Evolutionary conservation across 1,139 yeast genomes (phyloP).

Genomic region (Yamadazyma epiphylla): DNA sequence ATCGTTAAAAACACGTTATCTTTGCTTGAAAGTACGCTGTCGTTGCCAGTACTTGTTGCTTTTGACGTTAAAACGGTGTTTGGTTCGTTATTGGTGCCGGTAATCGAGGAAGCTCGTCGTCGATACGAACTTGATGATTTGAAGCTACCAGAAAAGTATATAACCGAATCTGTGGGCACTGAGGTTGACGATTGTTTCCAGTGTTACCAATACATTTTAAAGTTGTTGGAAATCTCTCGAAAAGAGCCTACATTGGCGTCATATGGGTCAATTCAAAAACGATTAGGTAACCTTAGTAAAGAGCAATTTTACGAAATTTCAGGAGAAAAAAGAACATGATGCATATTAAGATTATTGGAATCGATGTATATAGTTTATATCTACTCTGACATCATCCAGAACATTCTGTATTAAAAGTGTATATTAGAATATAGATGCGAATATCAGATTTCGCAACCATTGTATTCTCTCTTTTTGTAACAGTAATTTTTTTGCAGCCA

Average conservation of each 20-base stretch:
- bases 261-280: conserved; percentile 25
- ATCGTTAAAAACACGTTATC: conserved; percentile 32
- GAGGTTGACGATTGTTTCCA: conserved; percentile 20
- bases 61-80: conserved; percentile 33
- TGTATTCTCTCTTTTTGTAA: not conserved
- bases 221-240: conserved; percentile 22
- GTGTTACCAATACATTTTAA: conserved; percentile 32
- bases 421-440: too few relatives aligned
- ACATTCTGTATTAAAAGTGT: too few relatives aligned
- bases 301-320: too few relatives aligned
- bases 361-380: too few relatives aligned
- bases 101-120: conserved; percentile 26
- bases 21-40: conserved; percentile 37
- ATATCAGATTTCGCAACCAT: too few relatives aligned
- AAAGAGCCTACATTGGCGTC: conserved; percentile 28
- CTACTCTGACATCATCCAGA: too few relatives aligned
- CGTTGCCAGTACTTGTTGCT: conserved; percentile 36
- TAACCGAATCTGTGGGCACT: conserved; percentile 16
- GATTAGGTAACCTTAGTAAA: not conserved
- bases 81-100: conserved; percentile 29
- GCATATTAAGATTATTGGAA: too few relatives aligned
- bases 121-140: conserved; percentile 15
- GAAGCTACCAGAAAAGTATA: conserved; percentile 22
- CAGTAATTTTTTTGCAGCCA: conserved; percentile 1
- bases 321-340: too few relatives aligned